Evolutionary conservation across 176 grass and related monocot species (phyloP), one percentile per base, ranked within the genome.

Genomic region (Oryza longistaminata): DNA sequence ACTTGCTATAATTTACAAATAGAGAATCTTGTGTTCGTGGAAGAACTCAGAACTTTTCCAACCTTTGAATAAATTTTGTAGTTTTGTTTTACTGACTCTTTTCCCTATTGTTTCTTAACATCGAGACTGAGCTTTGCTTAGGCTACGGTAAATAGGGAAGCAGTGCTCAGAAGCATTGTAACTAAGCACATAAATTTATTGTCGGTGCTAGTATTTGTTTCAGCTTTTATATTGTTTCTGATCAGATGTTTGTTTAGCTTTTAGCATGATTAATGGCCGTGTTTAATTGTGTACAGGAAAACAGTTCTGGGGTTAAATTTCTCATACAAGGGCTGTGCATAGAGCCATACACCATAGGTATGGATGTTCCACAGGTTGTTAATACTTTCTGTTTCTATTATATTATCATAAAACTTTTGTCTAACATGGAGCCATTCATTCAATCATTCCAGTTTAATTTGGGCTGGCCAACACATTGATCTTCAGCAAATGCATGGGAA

Each of bases 231-330:
- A 11, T 62, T 66, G 66, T 65, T 86, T 82, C 34, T 78, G 25
- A 64, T 71, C 66, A 24, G 27, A 81, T 61, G 4, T 19, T 72
- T 85, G 4, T 35, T 66, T 81, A 16, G 17, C 33, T 82, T 62
- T 66, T 50, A 42, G 60, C 26, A 78, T 78, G 48, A 37, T 29
- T 74, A 75, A 68, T 53, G 26, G 14, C 58, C 5, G 49, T 86
- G 26, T 87, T 70, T 61, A 62, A 60, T 74, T 87, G 62, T 83
- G 34, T 49, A 83, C 84, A 90, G 69, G 85, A 83, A 83, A 42
- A 45, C 19, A 60, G 16, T 83, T 83, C n/a, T 90, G 61, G 61
- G 31, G 15, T 81, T 81, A 45, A 80, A 24, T 67, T 68, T 76
- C 50, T 85, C 3, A 7, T 34, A 75, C 1, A 21, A 43, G 49